phyloP scores from a whole-genome alignment of 129 eudicot species.

The Centella asiatica region DNA sequence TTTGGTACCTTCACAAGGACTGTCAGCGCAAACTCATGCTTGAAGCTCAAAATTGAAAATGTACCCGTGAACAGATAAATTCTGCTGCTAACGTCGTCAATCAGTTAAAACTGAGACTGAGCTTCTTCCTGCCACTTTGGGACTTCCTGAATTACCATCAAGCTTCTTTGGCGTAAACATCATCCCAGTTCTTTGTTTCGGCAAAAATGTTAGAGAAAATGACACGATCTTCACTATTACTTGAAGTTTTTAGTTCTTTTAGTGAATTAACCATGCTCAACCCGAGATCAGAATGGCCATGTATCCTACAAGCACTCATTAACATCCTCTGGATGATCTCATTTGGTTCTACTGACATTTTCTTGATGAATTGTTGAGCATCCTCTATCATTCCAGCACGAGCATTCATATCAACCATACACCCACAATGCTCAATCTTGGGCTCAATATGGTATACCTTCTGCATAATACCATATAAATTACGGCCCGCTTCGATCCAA shows the following conservation, averaged over 20 bases:
- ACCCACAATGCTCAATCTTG: slow-evolving; percentile 25
- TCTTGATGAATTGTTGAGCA: slow-evolving; percentile 17
- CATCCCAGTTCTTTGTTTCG: slow-evolving; percentile 21
- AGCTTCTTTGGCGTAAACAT: slow-evolving; percentile 20
- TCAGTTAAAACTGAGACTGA: slow-evolving; percentile 4
- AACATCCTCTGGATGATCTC: slow-evolving; percentile 22
- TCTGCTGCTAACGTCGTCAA: not conserved
- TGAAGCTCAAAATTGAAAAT: not conserved
- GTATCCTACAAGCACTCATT: slow-evolving; percentile 25
- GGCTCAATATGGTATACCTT: slow-evolving; percentile 21
- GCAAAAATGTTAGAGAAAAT: slow-evolving; percentile 20
- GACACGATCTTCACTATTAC: slow-evolving; percentile 16
- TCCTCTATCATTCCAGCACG: slow-evolving; percentile 25
- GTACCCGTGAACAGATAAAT: not conserved
- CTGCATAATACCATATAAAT: slow-evolving; percentile 12
- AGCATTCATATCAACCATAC: slow-evolving; percentile 30
- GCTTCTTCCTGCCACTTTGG: slow-evolving; percentile 21
- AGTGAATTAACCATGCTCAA: slow-evolving; percentile 14
- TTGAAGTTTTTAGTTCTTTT: not conserved
- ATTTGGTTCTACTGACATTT: slow-evolving; percentile 21
- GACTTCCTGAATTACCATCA: slow-evolving; percentile 16
- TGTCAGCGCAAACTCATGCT: not conserved
- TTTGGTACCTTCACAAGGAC: not conserved
- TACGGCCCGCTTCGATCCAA: slow-evolving; percentile 20
- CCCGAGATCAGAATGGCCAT: slow-evolving; percentile 14